Evolutionary conservation across 2,329 filamentous ascomycete species (phyloP), one percentile per base, ranked within the genome.

Genomic region (Trichoderma sp.): DNA sequence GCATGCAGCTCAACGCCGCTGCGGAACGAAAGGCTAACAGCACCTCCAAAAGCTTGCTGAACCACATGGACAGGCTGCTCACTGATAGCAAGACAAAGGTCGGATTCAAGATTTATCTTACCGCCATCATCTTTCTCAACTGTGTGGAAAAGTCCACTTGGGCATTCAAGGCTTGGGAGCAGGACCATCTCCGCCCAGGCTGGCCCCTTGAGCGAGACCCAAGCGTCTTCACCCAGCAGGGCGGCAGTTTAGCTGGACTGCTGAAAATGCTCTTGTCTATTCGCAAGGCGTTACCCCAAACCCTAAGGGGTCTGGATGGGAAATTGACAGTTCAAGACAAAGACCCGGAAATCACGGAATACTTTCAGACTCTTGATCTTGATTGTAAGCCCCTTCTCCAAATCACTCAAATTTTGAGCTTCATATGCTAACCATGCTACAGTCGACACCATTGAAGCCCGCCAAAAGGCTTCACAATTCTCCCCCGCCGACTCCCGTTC

Each of bases 101-200:
- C 68, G 86, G 86, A 36, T 90, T 90, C 76, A 86, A 86, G 74
- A 87, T 90, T 80, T 91, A 89, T 76, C 84, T 91, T 26, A 86
- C 89, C 3, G 86, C 88, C 3, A 79, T 91, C 70, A 86, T 91
- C 69, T 86, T 91, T 73, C 84, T 91, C 62, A 90, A 90, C 76
- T 90, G 88, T 74, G 84, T 91, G 15, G 90, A 92, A 77, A 91
- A 91, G 80, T 89, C 88, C 0, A 91, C 89, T 0, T 92, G 89
- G 90, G 87, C 88, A 1, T 91, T 91, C 81, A 90, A 90, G 74
- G 89, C 88, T 2, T 92, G 89, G 89, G 89, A 91, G 75, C 87
- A 91, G 77, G 85, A 88, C 70, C 86, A 87, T 64, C 84, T 90
- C 30, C 84, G 87, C 2, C 84, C 85, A 0, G 84, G 86, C 57